These are phyloP conservation scores for Cryptococcus jaspeensis DNA, from an alignment of 1,284 basidiomycete genomes.

Conservation along the genomic window DNA sequence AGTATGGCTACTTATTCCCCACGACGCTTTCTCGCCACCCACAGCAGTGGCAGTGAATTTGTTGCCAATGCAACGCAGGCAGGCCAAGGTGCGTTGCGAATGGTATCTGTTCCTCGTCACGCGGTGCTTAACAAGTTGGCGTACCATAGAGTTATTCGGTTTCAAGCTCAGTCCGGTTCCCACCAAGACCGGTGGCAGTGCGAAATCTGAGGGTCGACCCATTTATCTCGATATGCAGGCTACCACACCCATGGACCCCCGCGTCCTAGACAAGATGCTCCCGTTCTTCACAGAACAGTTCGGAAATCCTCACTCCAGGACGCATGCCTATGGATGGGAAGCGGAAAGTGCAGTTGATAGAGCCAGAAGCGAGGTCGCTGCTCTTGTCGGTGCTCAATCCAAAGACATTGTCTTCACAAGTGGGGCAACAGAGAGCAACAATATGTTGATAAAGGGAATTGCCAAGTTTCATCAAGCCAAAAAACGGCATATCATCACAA, in stretches of 20 bases:
- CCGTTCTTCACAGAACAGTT: constrained; percentile 95
- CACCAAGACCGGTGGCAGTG: constrained; percentile 60
- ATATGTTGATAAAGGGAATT: constrained; percentile 96
- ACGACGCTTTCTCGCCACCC: constrained; percentile 30
- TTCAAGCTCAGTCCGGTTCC: constrained; percentile 73
- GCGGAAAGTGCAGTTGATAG: constrained; percentile 91
- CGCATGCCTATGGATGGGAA: constrained; percentile 99
- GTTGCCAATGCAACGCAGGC: constrained; percentile 20
- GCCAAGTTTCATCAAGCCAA: constrained; percentile 91
- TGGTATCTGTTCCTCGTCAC: not conserved
- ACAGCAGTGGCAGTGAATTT: constrained; percentile 29
- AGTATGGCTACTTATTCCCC: not conserved
- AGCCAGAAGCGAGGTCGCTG: constrained; percentile 86
- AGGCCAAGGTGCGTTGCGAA: constrained; percentile 29
- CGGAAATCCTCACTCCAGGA: constrained; percentile 96
- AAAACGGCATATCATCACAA: constrained; percentile 86
- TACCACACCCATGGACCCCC: constrained; percentile 95
- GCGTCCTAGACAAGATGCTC: constrained; percentile 96
- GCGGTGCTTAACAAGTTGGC: not conserved
- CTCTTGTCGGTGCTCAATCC: constrained; percentile 86
- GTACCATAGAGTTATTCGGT: constrained; percentile 69
- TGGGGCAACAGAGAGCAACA: constrained; percentile 97
- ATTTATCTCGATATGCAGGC: constrained; percentile 98
- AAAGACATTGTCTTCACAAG: constrained; percentile 99
- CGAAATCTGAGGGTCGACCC: constrained; percentile 69